These are phyloP conservation scores for Taxillus chinensis DNA, from an alignment of 164 flowering plant genomes.

Conservation along the genomic window DNA sequence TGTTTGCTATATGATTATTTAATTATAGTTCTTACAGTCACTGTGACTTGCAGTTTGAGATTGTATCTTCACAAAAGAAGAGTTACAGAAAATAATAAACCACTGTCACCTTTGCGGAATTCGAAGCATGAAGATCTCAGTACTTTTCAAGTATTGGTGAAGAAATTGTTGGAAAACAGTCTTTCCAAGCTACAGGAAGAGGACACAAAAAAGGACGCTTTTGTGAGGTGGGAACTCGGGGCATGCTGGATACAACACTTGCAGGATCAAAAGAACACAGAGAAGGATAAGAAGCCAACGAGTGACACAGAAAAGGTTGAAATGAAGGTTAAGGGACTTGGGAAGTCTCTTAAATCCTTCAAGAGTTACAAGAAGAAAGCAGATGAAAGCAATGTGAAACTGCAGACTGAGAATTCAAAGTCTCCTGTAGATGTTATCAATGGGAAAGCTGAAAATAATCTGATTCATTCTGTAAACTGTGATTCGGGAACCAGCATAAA, in stretches of 20 bases:
- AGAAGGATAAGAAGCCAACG: conserved; percentile 76
- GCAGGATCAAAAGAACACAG: conserved; percentile 83
- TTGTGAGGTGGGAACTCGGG: conserved; percentile 98
- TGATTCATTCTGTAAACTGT: conserved; percentile 22
- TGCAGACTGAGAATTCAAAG: conserved; percentile 24
- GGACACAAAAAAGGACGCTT: conserved; percentile 28
- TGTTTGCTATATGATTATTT: neutral
- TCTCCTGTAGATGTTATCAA: conserved; percentile 18
- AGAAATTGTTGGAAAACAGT: conserved; percentile 66
- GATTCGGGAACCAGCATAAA: conserved; percentile 27
- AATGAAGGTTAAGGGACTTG: conserved; percentile 91
- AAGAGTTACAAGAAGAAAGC: conserved; percentile 56
- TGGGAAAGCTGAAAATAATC: conserved; percentile 31
- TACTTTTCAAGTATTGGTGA: conserved; percentile 46
- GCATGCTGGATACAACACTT: conserved; percentile 99
- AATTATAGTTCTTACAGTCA: neutral
- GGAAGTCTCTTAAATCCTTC: conserved; percentile 67
- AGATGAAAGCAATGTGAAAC: conserved; percentile 28
- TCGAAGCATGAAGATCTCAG: conserved; percentile 46
- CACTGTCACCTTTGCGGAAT: conserved; percentile 15
- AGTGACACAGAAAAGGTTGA: conserved; percentile 59
- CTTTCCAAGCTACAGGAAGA: conserved; percentile 65
- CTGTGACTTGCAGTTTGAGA: conserved; percentile 56
- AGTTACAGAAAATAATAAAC: conserved; percentile 36
- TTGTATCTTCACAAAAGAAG: conserved; percentile 61